Percentiles rank a stretch among this genome's conserved stretches.
Evolutionary conservation across 2,329 filamentous ascomycete species (phyloP).

Genomic region (Claviceps monticola): DNA sequence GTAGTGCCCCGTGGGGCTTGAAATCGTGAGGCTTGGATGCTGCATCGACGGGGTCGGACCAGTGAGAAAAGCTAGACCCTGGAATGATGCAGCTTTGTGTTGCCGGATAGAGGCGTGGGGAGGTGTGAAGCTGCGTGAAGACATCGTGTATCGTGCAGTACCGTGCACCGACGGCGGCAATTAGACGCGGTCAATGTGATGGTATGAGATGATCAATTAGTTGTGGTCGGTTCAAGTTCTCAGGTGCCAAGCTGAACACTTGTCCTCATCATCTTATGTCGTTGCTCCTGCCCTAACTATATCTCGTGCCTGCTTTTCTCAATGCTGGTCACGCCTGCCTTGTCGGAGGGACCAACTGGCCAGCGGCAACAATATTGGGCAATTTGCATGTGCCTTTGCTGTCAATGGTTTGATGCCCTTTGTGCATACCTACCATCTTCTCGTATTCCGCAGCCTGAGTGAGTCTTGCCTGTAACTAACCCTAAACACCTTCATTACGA

Average conservation of each 20-base stretch:
- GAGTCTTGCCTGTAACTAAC: conserved; percentile 3
- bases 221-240: background rate
- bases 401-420: background rate
- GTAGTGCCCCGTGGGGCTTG: background rate
- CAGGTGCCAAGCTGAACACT: background rate
- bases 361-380: background rate
- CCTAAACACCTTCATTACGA: background rate
- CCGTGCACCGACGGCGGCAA: background rate
- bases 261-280: too few relatives aligned
- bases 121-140: background rate
- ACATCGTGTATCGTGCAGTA: background rate
- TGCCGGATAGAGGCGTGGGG: background rate
- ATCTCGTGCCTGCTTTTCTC: background rate
- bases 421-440: background rate
- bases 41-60: background rate
- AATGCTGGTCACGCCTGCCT: conserved; percentile 1
- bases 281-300: too few relatives aligned
- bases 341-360: background rate
- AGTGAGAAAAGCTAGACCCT: background rate
- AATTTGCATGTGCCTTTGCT: background rate
- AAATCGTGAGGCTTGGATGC: background rate
- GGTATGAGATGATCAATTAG: background rate
- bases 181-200: background rate
- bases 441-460: conserved; percentile 4
- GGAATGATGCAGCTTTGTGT: background rate